Evolutionary conservation across 768 basidiomycete genomes (phyloP), one percentile per base, ranked within the genome.

Genomic region (Dendrothele bispora): DNA sequence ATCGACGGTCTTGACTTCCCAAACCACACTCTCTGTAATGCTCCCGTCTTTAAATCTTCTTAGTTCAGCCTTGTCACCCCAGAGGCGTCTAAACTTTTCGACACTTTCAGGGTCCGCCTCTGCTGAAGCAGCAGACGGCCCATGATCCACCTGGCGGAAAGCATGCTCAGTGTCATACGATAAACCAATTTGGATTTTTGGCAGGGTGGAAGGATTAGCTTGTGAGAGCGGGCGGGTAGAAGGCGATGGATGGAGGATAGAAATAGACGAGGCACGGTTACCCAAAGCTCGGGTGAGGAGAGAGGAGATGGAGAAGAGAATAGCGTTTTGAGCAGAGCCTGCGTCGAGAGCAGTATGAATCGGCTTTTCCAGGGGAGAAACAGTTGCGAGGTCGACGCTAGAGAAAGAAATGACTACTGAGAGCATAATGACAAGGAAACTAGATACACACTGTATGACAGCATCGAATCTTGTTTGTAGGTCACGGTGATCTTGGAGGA

Each of bases 31-130:
- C 65, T 98, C 93, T 5, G 79, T 61, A 52, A 98, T 98, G 15
- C 86, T 79, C 1, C 95, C 95, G 57, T 99, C 95, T 65, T 98
- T 95, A 75, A 99, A 99, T 30, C 95, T 80, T 5, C 97, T 79
- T 15, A 98, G 72, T 60, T 98, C 95, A 0, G 94, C 85, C 64
- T 93, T 95, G 30, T 80, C 71, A 0, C 95, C 95, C 97, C 97
- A 99, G 55, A 98, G 72, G 5, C 82, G 77, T 20, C 86, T 82
- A 75, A 97, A 99, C 3, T 71, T 73, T 37, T 77, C 67, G 0
- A 77, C 72, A 5, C 65, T 73, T 8, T 70, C 62, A 20, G 73
- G 67, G 41, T 85, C 75, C 35, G 74, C 61, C 30, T 85, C 83
- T 10, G 83, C n/a, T n/a, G n/a, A n/a, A n/a, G n/a, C 82, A 42